phyloP scores from a whole-genome alignment of 208 protist species.

The Crithidia bombi region DNA sequence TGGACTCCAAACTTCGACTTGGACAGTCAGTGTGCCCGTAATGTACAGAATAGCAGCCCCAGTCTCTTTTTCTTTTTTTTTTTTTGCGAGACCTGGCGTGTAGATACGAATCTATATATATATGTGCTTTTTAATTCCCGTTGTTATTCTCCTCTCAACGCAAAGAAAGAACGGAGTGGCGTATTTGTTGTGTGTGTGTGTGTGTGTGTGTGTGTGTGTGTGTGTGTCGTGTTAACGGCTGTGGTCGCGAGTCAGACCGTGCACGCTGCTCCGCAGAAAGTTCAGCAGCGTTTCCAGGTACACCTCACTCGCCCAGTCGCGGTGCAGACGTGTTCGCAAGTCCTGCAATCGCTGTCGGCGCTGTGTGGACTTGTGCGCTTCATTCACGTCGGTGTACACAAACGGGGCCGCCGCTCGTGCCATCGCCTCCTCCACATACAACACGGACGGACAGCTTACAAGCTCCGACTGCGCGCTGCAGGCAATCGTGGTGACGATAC shows the following conservation, averaged over 20 bases:
- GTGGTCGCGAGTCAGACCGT: constrained; percentile 36
- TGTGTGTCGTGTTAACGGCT: constrained; percentile 14
- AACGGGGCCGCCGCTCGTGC: constrained; percentile 32
- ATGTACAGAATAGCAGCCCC: too few relatives aligned
- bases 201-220: not conserved
- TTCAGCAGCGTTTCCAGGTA: constrained; percentile 53
- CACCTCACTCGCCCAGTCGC: constrained; percentile 65
- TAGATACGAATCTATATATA: too few relatives aligned
- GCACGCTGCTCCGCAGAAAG: constrained; percentile 37
- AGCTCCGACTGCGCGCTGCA: constrained; percentile 71
- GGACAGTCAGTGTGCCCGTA: too few relatives aligned
- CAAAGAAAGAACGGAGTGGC: constrained; percentile 12
- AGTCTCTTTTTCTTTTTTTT: too few relatives aligned
- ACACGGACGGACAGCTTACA: constrained; percentile 61
- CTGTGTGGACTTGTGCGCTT: constrained; percentile 27
- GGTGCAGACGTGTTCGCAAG: constrained; percentile 38
- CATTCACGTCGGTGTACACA: constrained; percentile 42
- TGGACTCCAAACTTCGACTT: not conserved
- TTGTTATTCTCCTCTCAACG: too few relatives aligned
- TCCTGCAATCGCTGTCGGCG: constrained; percentile 26
- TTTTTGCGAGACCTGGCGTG: too few relatives aligned
- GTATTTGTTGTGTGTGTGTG: constrained; percentile 8
- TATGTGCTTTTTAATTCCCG: too few relatives aligned
- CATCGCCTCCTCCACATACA: constrained; percentile 55
- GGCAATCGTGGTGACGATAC: constrained; percentile 32